Base-by-base conservation (phyloP, 164 flowering plant species). In the Vitis riparia region DNA sequence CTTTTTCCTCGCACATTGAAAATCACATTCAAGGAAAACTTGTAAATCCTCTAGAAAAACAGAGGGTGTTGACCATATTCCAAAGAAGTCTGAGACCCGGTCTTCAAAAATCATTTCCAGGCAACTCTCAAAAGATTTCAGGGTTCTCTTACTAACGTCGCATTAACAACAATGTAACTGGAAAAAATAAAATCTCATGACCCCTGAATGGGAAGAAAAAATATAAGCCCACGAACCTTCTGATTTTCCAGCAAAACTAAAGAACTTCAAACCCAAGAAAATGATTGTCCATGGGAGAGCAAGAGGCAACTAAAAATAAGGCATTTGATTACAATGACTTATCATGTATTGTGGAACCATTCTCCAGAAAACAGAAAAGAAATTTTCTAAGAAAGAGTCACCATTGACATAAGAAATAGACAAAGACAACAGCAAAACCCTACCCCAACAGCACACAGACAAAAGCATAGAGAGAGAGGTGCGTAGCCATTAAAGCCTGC, bases 401-500 rank as follows among this genome's bases (percentile, higher is more conserved):
- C 23, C 19, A 52, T 29, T 65, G 44, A n/a, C 68, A 66, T 29
- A 68, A 68, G 6, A 47, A 17, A 27, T 48, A 58, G 47, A 37
- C 30, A 19, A 68, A 27, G 11, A 48, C 37, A 57, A 27, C 17
- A 59, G 51, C 14, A 11, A 60, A 37, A 37, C 44, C 7, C 44
- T 3, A 37, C 44, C 56, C 48, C 64, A 50, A 60, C 2, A 9
- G 15, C 9, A 30, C 71, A 27, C 57, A 48, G 58, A 15, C 9
- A 13, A 30, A 23, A 57, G n/a, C n/a, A 53, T 15, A 63, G 48
- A 11, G 49, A 51, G 55, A 65, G 27, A 58, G 50, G 17, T 3
- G 61, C n/a, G 37, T 27, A 12, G 16, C 57, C 62, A 47, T 49
- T 72, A 72, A 58, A 50, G 71, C 56, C 51, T 58, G 11, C 53